Evolutionary conservation across 2,329 filamentous ascomycete genomes (phyloP).

Genomic region (Microdochium nivale): DNA sequence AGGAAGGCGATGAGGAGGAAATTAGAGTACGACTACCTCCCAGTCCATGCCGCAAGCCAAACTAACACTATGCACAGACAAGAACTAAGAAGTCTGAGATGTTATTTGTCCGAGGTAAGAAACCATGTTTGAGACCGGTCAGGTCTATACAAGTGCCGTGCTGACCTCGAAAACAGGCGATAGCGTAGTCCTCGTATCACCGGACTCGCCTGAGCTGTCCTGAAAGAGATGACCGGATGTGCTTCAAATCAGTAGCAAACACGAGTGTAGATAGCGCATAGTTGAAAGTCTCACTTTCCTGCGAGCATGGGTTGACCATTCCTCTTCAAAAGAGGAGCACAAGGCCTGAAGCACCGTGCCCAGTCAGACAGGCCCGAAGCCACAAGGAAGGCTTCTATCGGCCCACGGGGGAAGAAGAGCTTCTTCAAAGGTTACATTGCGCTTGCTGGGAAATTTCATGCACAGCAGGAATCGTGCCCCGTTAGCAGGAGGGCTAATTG

Average conservation of each 20-base stretch:
- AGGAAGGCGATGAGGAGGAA: conserved; percentile 73
- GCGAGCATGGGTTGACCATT: too few species aligned
- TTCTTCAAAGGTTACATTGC: too few species aligned
- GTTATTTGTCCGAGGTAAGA: conserved; percentile 88
- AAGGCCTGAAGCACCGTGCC: too few species aligned
- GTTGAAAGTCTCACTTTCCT: too few species aligned
- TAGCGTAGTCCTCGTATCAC: conserved; percentile 65
- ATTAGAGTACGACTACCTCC: conserved; percentile 51
- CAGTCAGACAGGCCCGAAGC: too few species aligned
- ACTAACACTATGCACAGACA: conserved; percentile 44
- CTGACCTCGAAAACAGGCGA: conserved; percentile 40
- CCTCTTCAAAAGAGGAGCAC: too few species aligned
- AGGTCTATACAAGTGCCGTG: background rate
- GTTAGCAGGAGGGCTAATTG: too few species aligned
- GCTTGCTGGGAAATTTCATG: too few species aligned
- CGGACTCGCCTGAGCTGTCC: conserved; percentile 32
- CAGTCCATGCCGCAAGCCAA: conserved; percentile 1
- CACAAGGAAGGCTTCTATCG: too few species aligned
- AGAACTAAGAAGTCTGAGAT: conserved; percentile 97
- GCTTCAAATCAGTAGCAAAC: background rate
- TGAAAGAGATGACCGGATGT: background rate
- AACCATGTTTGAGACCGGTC: conserved; percentile 12
- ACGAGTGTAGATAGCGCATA: background rate
- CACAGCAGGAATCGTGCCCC: too few species aligned
- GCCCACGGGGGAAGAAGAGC: too few species aligned